A percentile compares a stretch with the other conserved stretches of the same genome.
Conservation (phyloP, 345 rosid genomes). For the Syzygium oleosum region DNA sequence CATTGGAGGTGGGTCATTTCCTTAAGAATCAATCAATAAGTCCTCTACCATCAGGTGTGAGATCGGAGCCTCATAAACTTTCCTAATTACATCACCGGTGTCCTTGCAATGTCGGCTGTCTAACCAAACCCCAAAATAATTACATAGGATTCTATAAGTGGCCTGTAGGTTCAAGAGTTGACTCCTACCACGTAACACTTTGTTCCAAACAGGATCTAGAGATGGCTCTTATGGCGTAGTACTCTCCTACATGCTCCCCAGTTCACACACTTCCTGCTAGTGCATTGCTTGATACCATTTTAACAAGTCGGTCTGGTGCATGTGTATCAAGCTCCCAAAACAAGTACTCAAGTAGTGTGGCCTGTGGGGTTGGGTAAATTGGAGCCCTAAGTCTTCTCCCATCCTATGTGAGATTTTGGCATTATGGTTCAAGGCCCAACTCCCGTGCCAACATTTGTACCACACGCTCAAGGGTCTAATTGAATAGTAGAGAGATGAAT, state of each 20-base stretch:
- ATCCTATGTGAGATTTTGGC: neutral
- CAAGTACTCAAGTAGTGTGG: neutral
- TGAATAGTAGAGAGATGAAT: neutral
- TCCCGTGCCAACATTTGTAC: neutral
- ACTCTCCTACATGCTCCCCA: neutral
- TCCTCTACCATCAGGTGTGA: neutral
- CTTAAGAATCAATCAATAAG: neutral
- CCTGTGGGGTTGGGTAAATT: neutral
- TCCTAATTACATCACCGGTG: neutral
- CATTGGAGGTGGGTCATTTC: neutral
- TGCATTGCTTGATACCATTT: neutral
- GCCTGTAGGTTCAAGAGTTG: neutral
- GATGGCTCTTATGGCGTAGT: neutral
- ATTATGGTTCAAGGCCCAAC: neutral
- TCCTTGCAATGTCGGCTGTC: neutral
- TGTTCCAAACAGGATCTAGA: neutral
- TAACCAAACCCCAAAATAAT: neutral
- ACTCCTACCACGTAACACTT: neutral
- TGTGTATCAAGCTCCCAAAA: neutral
- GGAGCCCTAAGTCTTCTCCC: neutral
- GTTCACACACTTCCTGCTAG: neutral
- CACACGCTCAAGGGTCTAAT: neutral
- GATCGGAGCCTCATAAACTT: neutral
- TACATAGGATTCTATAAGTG: neutral
- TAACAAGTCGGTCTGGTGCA: accelerated